Base-by-base conservation (phyloP, 2,329 filamentous ascomycete species). In the Madurella fahalii region DNA sequence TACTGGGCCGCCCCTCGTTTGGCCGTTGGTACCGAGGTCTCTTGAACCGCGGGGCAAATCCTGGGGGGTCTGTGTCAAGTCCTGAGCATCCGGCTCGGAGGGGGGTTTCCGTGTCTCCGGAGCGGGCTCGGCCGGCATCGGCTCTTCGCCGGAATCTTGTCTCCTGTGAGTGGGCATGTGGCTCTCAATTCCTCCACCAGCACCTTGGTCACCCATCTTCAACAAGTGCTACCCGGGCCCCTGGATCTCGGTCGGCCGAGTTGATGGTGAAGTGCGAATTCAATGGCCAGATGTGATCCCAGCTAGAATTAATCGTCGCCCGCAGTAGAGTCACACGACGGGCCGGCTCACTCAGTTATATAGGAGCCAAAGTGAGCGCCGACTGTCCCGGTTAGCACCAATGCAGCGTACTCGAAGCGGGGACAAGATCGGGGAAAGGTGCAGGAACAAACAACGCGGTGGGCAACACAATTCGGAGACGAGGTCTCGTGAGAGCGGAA, bases 131-230 rank as follows among this genome's bases (percentile, higher is more conserved):
- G 64, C 56, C 34, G 56, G 71, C 68, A 54, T 73, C 70, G 47
- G 74, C 57, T 79, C 75, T 53, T 71, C 71, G 16, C 76, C 72
- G 32, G 69, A 67, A 47, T 76, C 76, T 40, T 74, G 68, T 39
- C 70, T 68, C n/a, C 75, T 63, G 52, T 73, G 58, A 65, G 73
- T 61, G 62, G 76, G 64, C 57, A 71, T 66, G 61, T 67, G 68
- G 66, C 69, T 69, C 50, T 72, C 69, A 42, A 70, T 61, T 46
- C 70, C 67, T 50, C 75, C 71, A 50, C 74, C 74, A 54, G 75
- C 71, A 50, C 73, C 73, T 67, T 80, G 77, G 59, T 80, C 75
- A 59, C 70, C 72, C 68, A 76, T 71, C 64, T 72, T 75, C n/a
- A 43, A 5, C 8, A 15, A 37, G 8, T n/a, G 31, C 34, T 37